phyloP scores from a whole-genome alignment of 2,329 filamentous ascomycete species.

The Colletotrichum zoysiae region DNA sequence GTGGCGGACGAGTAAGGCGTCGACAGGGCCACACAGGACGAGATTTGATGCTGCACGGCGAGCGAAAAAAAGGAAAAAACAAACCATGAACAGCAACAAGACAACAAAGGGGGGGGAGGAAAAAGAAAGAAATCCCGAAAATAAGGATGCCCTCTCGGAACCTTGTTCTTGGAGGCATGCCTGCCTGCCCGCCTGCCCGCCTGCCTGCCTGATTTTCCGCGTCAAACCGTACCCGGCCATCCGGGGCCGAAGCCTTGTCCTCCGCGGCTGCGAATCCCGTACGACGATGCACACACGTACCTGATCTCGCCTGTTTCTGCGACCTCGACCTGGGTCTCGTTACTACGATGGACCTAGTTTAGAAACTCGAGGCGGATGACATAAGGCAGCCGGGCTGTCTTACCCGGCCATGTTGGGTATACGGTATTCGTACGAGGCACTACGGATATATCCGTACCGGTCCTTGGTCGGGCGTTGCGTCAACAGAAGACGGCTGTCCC shows the following conservation, averaged over 20 bases:
- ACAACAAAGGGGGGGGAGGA: neutral
- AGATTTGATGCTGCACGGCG: neutral
- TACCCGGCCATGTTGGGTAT: neutral
- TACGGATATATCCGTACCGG: too few species aligned
- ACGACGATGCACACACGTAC: slow-evolving; percentile 10
- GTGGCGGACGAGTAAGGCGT: slow-evolving; percentile 21
- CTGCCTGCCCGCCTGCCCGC: too few species aligned
- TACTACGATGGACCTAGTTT: slow-evolving; percentile 9
- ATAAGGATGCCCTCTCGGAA: neutral
- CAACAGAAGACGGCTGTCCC: neutral
- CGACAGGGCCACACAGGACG: neutral
- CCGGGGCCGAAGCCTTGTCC: slow-evolving; percentile 19
- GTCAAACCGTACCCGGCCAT: slow-evolving; percentile 3
- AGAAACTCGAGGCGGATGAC: neutral
- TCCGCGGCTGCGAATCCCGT: slow-evolving; percentile 22
- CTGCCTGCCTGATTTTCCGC: neutral
- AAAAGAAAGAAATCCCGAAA: neutral
- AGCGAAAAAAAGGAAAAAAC: neutral
- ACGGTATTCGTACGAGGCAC: too few species aligned
- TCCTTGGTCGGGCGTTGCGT: neutral
- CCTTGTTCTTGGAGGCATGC: neutral
- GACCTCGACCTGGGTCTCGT: neutral
- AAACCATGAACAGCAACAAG: too few species aligned
- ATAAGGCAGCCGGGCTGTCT: neutral
- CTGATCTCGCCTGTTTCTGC: slow-evolving; percentile 1